phyloP scores from a whole-genome alignment of 768 basidiomycete species.

The Paxillus involutus region DNA sequence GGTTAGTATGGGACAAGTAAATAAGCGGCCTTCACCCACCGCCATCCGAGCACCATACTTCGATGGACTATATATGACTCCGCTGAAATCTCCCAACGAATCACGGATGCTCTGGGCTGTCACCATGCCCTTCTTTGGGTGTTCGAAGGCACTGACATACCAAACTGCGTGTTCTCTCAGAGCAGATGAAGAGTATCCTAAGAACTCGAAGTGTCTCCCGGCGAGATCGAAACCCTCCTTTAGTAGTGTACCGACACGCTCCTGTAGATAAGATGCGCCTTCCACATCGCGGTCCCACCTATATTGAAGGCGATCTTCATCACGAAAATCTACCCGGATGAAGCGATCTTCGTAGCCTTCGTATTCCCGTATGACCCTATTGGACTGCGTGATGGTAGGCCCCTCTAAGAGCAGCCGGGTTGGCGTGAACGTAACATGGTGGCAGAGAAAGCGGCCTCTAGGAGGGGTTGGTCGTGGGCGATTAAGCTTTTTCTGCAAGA shows the following conservation, averaged over 20 bases:
- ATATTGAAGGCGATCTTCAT: constrained; percentile 77
- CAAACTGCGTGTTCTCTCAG: constrained; percentile 80
- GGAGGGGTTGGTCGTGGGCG: constrained; percentile 24
- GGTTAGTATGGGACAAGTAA: constrained; percentile 3
- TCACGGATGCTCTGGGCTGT: constrained; percentile 59
- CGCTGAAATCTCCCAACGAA: constrained; percentile 67
- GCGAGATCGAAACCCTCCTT: constrained; percentile 69
- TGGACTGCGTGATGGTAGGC: constrained; percentile 73
- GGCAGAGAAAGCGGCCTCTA: constrained; percentile 56
- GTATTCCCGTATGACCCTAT: constrained; percentile 75
- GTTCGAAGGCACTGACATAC: constrained; percentile 68
- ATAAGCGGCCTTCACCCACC: constrained; percentile 10
- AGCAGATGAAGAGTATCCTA: constrained; percentile 81
- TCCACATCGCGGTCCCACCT: constrained; percentile 72
- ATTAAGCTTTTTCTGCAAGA: constrained; percentile 19
- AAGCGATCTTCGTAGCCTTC: constrained; percentile 63
- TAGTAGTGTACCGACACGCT: constrained; percentile 58
- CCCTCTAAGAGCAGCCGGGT: constrained; percentile 75
- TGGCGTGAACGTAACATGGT: constrained; percentile 76
- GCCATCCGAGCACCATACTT: constrained; percentile 82
- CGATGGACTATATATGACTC: constrained; percentile 60
- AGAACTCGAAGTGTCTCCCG: constrained; percentile 72
- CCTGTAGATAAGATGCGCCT: constrained; percentile 50
- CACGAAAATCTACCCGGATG: constrained; percentile 80
- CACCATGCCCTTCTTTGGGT: constrained; percentile 43